A percentile compares a stretch with the other conserved stretches of the same genome.
These are phyloP conservation scores for Fagus sylvatica DNA, from an alignment of 306 rosid genomes.

Conservation along the genomic window DNA sequence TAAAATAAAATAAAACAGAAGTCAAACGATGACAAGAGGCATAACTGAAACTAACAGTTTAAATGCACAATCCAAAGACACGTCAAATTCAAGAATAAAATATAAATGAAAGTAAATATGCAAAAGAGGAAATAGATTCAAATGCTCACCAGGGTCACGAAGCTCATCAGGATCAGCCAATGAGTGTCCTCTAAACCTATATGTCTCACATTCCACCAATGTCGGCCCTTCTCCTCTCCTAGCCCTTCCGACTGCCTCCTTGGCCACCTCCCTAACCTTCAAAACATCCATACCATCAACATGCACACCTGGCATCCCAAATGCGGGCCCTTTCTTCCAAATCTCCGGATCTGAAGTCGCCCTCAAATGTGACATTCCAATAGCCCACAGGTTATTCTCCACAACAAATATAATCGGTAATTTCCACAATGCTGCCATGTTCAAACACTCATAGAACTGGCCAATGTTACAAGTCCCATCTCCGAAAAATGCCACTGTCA, in stretches of 20 bases:
- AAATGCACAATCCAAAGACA: slow-evolving; percentile 9
- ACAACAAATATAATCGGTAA: slow-evolving; percentile 94
- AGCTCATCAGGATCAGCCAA: slow-evolving; percentile 99
- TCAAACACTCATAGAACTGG: slow-evolving; percentile 94
- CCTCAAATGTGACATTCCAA: slow-evolving; percentile 96
- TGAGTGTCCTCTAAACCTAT: slow-evolving; percentile 97
- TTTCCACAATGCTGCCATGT: slow-evolving; percentile 99
- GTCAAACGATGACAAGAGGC: slow-evolving; percentile 9
- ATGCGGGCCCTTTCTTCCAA: slow-evolving; percentile 99
- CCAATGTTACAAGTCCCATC: slow-evolving; percentile 97
- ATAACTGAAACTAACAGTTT: slow-evolving; percentile 1
- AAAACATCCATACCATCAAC: slow-evolving; percentile 99
- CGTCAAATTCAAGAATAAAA: slow-evolving; percentile 5
- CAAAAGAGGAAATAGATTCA: slow-evolving; percentile 20
- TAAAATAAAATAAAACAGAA: background rate
- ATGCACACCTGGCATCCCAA: slow-evolving; percentile 98
- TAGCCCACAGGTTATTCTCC: slow-evolving; percentile 99
- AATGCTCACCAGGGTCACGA: slow-evolving; percentile 93
- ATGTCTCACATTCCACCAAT: slow-evolving; percentile 95
- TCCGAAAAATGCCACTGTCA: slow-evolving; percentile 87
- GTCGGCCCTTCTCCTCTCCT: slow-evolving; percentile 99
- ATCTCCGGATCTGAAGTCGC: slow-evolving; percentile 97
- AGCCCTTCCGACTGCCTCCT: slow-evolving; percentile 89
- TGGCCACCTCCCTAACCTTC: slow-evolving; percentile 97
- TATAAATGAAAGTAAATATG: background rate